Base-by-base conservation (phyloP, 257 asterid species). In the Coffea eugenioides region DNA sequence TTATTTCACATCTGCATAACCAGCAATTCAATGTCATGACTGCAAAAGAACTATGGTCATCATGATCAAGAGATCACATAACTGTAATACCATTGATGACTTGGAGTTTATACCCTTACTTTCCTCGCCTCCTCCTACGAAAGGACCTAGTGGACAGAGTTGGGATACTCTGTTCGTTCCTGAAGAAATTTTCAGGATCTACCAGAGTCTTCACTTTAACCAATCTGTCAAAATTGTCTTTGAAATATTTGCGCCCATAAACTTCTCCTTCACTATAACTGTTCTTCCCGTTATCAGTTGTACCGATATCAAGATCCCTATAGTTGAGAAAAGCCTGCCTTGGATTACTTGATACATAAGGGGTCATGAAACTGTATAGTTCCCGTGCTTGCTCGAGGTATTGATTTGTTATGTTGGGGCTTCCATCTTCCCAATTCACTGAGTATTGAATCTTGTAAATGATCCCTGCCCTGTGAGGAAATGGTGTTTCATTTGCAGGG, bases 391-490 rank as follows among this genome's bases (percentile, higher is more conserved):
- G 74, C 1, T 3, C 43, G 8, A 81, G 31, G 12, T 84, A 71
- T 2, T 76, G 20, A 9, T 11, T 62, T 0, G 72, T 84, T 1
- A 12, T 67, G 1, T 80, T 80, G 2, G 72, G 39, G 48, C 82
- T 88, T 0, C 75, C 76, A 25, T 65, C 82, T 4, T 76, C 51
- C 87, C 89, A 79, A 41, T 75, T 76, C 12, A 80, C 75, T 0
- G 84, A 86, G 45, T 84, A 82, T 15, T 80, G 83, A 21, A 80
- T 57, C 83, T 80, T 73, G 76, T 67, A 83, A 3, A 82, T 75
- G 46, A 81, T 77, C 8, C 90, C 88, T 0, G 74, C 80, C 3
- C 90, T 80, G 59, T 86, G 90, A 4, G 90, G 90, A 70, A 87
- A 87, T 18, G 89, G 89, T 7, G 80, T 81, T 0, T 76, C 86